phyloP scores from a whole-genome alignment of 345 rosid genomes.

The Acer negundo region DNA sequence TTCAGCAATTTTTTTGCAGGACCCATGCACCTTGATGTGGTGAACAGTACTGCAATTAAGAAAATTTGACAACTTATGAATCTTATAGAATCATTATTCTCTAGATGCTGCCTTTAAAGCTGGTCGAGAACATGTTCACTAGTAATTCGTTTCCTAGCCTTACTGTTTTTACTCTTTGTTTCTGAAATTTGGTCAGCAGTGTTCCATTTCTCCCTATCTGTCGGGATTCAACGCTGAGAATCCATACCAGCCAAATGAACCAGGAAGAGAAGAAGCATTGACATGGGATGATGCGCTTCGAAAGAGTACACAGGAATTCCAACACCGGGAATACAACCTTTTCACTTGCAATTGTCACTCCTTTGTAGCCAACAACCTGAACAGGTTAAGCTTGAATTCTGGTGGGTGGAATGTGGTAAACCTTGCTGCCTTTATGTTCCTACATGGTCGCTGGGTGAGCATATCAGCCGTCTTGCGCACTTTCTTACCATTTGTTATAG shows the following conservation, averaged over 20 bases:
- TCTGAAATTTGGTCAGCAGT: constrained; percentile 35
- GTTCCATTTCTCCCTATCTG: constrained; percentile 36
- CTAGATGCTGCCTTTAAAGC: not conserved
- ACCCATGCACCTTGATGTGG: not conserved
- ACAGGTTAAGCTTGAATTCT: constrained; percentile 65
- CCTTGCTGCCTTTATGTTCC: constrained; percentile 64
- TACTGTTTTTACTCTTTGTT: not conserved
- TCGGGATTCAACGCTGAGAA: constrained; percentile 40
- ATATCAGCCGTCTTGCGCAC: constrained; percentile 53
- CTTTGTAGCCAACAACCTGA: constrained; percentile 86
- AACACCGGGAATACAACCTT: constrained; percentile 75
- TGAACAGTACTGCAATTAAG: not conserved
- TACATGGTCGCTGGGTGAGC: constrained; percentile 83
- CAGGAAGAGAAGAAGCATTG: constrained; percentile 41
- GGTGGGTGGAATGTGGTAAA: constrained; percentile 94
- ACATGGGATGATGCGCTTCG: constrained; percentile 77
- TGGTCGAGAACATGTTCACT: not conserved
- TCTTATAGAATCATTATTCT: not conserved
- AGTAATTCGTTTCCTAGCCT: not conserved
- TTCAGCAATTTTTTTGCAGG: not conserved
- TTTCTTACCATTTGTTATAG: constrained; percentile 53
- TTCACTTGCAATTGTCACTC: constrained; percentile 97
- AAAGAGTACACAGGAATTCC: constrained; percentile 80
- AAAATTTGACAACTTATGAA: not conserved
- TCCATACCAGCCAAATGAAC: constrained; percentile 26